Evolutionary conservation across 2,329 filamentous ascomycete species (phyloP).

Genomic region (Emmonsiellopsis sp.): DNA sequence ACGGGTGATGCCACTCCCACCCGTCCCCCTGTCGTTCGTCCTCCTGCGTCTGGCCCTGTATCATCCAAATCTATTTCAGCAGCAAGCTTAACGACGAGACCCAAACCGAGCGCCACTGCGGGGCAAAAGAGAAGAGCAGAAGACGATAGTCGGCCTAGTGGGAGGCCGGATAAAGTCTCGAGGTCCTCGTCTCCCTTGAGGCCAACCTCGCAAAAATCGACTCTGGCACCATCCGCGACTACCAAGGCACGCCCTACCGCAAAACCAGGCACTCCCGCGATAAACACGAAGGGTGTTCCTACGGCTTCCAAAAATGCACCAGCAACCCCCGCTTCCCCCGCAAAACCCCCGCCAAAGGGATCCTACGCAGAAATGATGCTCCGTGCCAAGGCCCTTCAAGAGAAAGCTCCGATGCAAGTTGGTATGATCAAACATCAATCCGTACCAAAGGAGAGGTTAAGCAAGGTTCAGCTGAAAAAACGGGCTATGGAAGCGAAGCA

Average conservation of each 20-base stretch:
- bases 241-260: neutral
- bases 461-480: constrained; percentile 46
- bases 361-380: constrained; percentile 53
- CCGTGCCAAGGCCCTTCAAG: constrained; percentile 47
- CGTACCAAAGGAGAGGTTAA: constrained; percentile 45
- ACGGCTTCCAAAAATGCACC: constrained; percentile 2
- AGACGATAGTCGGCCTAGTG: neutral
- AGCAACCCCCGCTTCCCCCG: constrained; percentile 14
- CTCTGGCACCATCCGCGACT: neutral
- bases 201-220: constrained; percentile 1
- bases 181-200: constrained; percentile 1
- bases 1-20: constrained; percentile 24
- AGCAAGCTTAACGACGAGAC: neutral
- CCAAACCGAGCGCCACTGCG: neutral
- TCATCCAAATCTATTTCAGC: neutral
- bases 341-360: constrained; percentile 45
- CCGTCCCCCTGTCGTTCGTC: constrained; percentile 12
- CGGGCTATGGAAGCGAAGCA: constrained; percentile 31
- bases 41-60: constrained; percentile 5
- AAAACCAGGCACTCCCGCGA: neutral
- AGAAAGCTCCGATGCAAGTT: constrained; percentile 36
- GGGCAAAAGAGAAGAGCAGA: constrained; percentile 2
- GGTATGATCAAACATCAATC: constrained; percentile 50
- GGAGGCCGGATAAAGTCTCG: neutral
- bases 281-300: constrained; percentile 12